Percentiles rank a stretch among this genome's conserved stretches.
Conservation (phyloP, 345 rosid species). For the Bruguiera sexangula region DNA sequence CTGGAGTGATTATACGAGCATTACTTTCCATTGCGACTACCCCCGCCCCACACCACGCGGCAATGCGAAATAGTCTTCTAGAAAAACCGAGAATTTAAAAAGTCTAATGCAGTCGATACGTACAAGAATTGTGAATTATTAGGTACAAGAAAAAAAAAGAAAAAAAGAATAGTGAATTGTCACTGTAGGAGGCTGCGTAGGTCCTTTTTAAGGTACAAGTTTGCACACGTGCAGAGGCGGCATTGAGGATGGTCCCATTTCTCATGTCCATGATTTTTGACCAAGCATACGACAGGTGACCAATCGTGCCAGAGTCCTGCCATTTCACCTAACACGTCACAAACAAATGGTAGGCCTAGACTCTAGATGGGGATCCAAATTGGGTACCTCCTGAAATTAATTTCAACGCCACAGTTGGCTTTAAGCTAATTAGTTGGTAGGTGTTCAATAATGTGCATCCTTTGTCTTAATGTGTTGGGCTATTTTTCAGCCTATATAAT, state of each 20-base stretch:
- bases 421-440: neutral
- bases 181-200: neutral
- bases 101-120: too few species aligned
- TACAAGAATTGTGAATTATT: too few species aligned
- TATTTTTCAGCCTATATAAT: neutral
- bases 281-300: neutral
- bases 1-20: too few species aligned
- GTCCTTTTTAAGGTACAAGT: neutral
- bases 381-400: neutral
- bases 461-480: neutral
- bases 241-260: neutral
- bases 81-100: too few species aligned
- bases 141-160: too few species aligned
- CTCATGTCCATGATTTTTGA: neutral
- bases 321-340: neutral
- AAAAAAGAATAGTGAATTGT: too few species aligned
- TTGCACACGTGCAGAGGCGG: conserved; percentile 4
- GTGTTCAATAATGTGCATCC: neutral
- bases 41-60: too few species aligned
- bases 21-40: too few species aligned
- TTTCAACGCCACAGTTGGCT: neutral
- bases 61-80: too few species aligned
- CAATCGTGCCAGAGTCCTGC: neutral
- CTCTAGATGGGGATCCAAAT: neutral
- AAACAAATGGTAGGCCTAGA: neutral